Conservation (phyloP, 495 filamentous ascomycete genomes). For the Penicillium chermesinum region DNA sequence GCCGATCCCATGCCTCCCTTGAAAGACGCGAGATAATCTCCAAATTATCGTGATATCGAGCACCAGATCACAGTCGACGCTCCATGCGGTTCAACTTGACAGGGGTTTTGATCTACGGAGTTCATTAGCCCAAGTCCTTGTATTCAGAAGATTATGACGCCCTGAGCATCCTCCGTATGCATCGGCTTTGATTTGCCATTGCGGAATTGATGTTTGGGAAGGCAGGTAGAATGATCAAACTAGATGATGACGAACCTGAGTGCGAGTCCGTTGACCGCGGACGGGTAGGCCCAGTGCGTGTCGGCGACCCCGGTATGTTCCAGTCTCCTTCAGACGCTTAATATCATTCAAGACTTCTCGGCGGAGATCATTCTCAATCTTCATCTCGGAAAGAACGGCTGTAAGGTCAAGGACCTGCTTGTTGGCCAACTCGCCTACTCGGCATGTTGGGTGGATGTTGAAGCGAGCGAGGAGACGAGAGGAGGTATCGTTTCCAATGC, state of each 20-base stretch:
- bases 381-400: slow-evolving; percentile 85
- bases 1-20: slow-evolving; percentile 37
- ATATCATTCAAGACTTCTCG: slow-evolving; percentile 78
- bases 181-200: too few species aligned
- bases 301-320: slow-evolving; percentile 79
- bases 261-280: slow-evolving; percentile 80
- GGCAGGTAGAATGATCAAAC: background rate
- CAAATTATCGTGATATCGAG: slow-evolving; percentile 13
- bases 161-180: background rate
- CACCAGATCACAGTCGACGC: slow-evolving; percentile 46
- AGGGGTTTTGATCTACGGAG: slow-evolving; percentile 61
- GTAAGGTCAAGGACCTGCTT: slow-evolving; percentile 73
- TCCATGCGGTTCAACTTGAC: slow-evolving; percentile 76
- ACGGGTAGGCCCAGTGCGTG: slow-evolving; percentile 88
- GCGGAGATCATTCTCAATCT: slow-evolving; percentile 83
- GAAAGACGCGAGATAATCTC: slow-evolving; percentile 22
- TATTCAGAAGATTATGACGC: background rate
- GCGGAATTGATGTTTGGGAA: too few species aligned
- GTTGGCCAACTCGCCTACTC: slow-evolving; percentile 62
- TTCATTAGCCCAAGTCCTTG: slow-evolving; percentile 4
- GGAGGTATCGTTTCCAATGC: slow-evolving; percentile 68
- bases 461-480: slow-evolving; percentile 76
- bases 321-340: slow-evolving; percentile 80
- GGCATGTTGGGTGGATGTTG: slow-evolving; percentile 76
- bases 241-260: slow-evolving; percentile 48